These are phyloP conservation scores for Protostelium mycophagum DNA, from an alignment of 78 protist genomes.

Conservation along the genomic window DNA sequence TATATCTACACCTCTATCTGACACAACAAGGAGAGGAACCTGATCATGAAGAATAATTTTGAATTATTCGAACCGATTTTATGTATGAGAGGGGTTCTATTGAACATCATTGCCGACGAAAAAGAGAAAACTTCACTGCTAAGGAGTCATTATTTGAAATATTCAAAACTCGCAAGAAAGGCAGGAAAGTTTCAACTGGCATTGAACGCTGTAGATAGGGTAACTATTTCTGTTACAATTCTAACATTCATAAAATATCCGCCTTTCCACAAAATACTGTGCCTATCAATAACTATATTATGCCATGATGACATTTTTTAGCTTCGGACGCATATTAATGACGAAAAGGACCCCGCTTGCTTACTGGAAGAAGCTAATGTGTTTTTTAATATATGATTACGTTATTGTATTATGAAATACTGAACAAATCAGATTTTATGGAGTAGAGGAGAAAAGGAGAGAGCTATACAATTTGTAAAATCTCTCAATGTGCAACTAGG, in stretches of 20 bases:
- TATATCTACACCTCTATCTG: not conserved
- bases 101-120: not conserved
- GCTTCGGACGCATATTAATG: not conserved
- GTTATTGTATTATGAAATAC: not conserved
- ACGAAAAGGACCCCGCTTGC: not conserved
- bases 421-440: not conserved
- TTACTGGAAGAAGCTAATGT: not conserved
- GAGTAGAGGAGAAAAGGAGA: not conserved
- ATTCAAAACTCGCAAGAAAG: constrained; percentile 3
- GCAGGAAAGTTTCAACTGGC: not conserved
- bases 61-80: constrained; percentile 3
- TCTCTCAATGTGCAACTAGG: not conserved
- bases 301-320: too few species aligned
- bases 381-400: too few species aligned
- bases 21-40: not conserved
- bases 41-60: not conserved
- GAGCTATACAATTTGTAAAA: not conserved
- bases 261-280: too few species aligned
- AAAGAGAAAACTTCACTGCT: not conserved
- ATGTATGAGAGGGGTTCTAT: not conserved
- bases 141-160: not conserved
- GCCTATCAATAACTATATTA: too few species aligned
- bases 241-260: not conserved
- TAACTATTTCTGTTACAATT: not conserved
- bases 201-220: not conserved